These are phyloP conservation scores for Fereydounia khargensis DNA, from an alignment of 1,284 basidiomycete genomes.

Conservation along the genomic window DNA sequence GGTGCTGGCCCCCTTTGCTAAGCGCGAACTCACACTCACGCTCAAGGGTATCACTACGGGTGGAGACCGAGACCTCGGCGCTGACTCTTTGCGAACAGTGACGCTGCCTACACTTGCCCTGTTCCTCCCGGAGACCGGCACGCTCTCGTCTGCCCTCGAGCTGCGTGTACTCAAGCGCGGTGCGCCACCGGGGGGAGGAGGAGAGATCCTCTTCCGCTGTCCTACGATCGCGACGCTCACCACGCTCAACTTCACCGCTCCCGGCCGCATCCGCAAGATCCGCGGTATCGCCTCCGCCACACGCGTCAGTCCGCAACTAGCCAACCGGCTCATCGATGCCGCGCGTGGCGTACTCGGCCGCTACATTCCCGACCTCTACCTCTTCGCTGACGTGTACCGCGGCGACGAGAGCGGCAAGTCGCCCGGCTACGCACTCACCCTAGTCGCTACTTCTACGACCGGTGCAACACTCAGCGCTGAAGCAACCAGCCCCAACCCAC, in stretches of 20 bases:
- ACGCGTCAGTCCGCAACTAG: conserved; percentile 93
- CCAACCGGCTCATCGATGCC: conserved; percentile 94
- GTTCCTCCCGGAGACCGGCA: conserved; percentile 61
- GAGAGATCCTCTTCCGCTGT: conserved; percentile 88
- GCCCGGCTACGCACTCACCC: conserved; percentile 87
- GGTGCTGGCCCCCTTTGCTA: conserved; percentile 88
- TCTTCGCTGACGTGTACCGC: conserved; percentile 97
- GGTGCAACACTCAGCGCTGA: conserved; percentile 84
- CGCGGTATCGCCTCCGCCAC: conserved; percentile 75
- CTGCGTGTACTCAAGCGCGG: conserved; percentile 86
- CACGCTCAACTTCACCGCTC: conserved; percentile 78
- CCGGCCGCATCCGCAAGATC: conserved; percentile 88
- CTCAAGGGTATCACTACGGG: conserved; percentile 76
- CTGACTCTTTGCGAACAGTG: conserved; percentile 83
- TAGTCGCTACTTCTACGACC: conserved; percentile 89
- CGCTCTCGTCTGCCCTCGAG: conserved; percentile 48
- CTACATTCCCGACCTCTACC: conserved; percentile 95
- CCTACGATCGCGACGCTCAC: conserved; percentile 85
- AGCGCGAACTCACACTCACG: conserved; percentile 78
- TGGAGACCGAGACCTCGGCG: conserved; percentile 61
- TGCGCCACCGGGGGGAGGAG: conserved; percentile 84
- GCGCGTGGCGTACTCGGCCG: conserved; percentile 87
- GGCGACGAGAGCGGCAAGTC: conserved; percentile 96
- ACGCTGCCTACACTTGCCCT: conserved; percentile 86
- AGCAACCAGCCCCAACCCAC: conserved; percentile 64